Evolutionary conservation across 768 basidiomycete genomes (phyloP).

Genomic region (Kwoniella dendrophila): DNA sequence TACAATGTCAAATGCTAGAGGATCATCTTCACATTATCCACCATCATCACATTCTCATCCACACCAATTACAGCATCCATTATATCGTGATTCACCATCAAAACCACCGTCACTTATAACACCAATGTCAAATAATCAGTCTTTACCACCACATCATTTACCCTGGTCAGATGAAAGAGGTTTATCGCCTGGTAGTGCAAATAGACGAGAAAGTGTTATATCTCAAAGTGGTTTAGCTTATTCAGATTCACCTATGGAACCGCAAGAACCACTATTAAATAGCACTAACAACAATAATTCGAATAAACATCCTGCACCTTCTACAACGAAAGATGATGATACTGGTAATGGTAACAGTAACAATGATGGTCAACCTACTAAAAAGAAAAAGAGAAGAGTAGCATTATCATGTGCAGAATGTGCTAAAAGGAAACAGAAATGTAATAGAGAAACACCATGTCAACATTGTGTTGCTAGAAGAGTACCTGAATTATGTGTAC

Average conservation of each 20-base stretch:
- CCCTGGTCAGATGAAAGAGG: conserved; percentile 7
- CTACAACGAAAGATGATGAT: conserved; percentile 6
- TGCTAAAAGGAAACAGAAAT: conserved; percentile 52
- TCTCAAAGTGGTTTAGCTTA: conserved; percentile 6
- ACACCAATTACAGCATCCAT: neutral
- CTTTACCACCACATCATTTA: neutral
- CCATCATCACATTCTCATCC: neutral
- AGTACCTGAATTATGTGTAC: conserved; percentile 54
- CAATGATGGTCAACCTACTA: conserved; percentile 11
- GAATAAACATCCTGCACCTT: conserved; percentile 13
- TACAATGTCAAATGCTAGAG: conserved; percentile 22
- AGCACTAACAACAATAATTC: neutral
- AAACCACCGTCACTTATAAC: conserved; percentile 25
- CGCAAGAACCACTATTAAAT: neutral
- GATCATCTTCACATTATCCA: conserved; percentile 1
- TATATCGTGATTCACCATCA: conserved; percentile 17
- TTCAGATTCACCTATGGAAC: neutral
- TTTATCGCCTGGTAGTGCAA: neutral
- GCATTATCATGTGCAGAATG: conserved; percentile 54
- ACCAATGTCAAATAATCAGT: conserved; percentile 3
- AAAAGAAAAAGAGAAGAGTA: conserved; percentile 53
- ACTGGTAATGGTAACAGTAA: neutral
- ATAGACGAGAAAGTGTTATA: conserved; percentile 4
- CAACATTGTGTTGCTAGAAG: conserved; percentile 52
- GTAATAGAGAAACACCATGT: conserved; percentile 55